Percentiles rank a stretch among this genome's conserved stretches.
phyloP scores from a whole-genome alignment of 2,329 filamentous ascomycete genomes.

The Pyrenophora graminea region DNA sequence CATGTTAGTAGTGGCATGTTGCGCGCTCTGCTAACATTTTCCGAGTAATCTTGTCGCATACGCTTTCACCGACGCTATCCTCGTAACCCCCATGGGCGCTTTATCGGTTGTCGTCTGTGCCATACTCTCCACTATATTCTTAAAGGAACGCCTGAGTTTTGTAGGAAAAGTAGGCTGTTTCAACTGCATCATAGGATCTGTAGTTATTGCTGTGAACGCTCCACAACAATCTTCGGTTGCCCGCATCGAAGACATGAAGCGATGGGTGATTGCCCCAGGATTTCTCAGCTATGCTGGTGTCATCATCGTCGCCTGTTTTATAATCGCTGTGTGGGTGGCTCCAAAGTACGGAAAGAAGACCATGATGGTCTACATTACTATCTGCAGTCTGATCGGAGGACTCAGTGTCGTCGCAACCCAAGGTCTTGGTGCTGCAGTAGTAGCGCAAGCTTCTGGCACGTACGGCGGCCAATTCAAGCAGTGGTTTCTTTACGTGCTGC shows the following conservation, averaged over 20 bases:
- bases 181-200: conserved; percentile 87
- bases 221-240: conserved; percentile 82
- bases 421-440: conserved; percentile 86
- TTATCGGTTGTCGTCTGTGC: conserved; percentile 91
- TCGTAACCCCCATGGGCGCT: conserved; percentile 90
- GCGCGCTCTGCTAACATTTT: conserved; percentile 46
- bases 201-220: conserved; percentile 93
- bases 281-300: conserved; percentile 86
- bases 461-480: conserved; percentile 82
- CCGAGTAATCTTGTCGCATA: conserved; percentile 85
- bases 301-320: conserved; percentile 71
- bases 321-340: conserved; percentile 78
- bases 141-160: conserved; percentile 93
- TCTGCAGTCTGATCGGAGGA: conserved; percentile 93
- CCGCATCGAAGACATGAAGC: conserved; percentile 90
- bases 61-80: conserved; percentile 92
- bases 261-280: conserved; percentile 81
- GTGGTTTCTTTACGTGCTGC: conserved; percentile 92
- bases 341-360: conserved; percentile 93
- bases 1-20: not conserved
- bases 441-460: conserved; percentile 79
- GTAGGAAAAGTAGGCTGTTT: conserved; percentile 97
- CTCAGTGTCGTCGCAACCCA: conserved; percentile 94
- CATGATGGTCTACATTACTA: conserved; percentile 96
- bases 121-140: conserved; percentile 87